Evolutionary conservation across 2,329 filamentous ascomycete species (phyloP).

Genomic region (Fusarium dimerum): DNA sequence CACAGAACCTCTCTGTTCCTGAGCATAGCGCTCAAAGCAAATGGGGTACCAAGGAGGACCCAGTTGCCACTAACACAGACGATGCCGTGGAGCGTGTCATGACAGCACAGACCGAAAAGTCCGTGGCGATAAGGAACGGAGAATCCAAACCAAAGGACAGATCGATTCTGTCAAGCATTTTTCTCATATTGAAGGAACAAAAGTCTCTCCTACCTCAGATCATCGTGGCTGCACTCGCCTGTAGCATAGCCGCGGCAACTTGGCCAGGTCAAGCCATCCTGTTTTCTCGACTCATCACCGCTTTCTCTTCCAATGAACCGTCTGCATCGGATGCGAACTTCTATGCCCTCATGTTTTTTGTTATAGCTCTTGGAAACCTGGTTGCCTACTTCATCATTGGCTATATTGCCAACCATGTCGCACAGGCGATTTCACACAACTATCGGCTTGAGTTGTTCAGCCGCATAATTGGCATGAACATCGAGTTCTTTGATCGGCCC

Average conservation of each 20-base stretch:
- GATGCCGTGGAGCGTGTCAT: constrained; percentile 1
- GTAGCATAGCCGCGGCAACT: constrained; percentile 25
- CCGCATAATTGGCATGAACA: constrained; percentile 56
- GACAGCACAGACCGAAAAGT: constrained; percentile 8
- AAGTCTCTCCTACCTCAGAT: constrained; percentile 24
- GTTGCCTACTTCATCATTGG: constrained; percentile 44
- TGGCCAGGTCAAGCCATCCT: constrained; percentile 38
- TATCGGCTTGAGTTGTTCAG: constrained; percentile 46
- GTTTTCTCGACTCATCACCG: constrained; percentile 42
- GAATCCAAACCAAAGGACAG: constrained; percentile 5
- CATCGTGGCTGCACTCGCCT: constrained; percentile 32
- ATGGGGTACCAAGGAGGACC: background rate
- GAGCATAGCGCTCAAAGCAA: constrained; percentile 15
- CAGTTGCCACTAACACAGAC: background rate
- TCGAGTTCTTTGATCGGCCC: constrained; percentile 46
- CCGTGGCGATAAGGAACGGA: background rate
- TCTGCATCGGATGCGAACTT: constrained; percentile 47
- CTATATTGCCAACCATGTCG: constrained; percentile 38
- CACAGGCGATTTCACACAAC: too few relatives aligned
- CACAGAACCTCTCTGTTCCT: constrained; percentile 39
- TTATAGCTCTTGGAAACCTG: constrained; percentile 49
- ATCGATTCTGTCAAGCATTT: constrained; percentile 29
- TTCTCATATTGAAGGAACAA: constrained; percentile 34
- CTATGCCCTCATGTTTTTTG: constrained; percentile 58
- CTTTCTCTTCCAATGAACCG: constrained; percentile 39